These are phyloP conservation scores for Metschnikowia drakensbergensis DNA, from an alignment of 805 yeast genomes.

Conservation along the genomic window DNA sequence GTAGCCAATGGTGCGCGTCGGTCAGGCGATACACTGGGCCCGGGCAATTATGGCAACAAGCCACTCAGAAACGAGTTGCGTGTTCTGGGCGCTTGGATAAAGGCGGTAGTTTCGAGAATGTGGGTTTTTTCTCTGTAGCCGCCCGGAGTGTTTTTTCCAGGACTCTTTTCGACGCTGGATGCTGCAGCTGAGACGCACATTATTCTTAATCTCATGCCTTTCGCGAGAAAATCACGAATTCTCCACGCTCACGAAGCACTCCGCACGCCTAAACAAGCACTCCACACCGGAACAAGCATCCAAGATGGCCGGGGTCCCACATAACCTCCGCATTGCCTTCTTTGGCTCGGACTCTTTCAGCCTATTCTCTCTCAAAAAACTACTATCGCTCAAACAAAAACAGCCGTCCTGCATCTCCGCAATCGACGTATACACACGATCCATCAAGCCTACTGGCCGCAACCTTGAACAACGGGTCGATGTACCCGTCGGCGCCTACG, in stretches of 20 bases:
- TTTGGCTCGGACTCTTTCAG: slow-evolving; percentile 80
- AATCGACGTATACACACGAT: slow-evolving; percentile 61
- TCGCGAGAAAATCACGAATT: not conserved
- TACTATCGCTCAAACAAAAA: slow-evolving; percentile 22
- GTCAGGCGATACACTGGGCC: no score
- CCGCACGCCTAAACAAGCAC: not conserved
- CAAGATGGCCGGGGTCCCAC: not conserved
- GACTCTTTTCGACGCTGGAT: not conserved
- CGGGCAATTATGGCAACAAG: no score
- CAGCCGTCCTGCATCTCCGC: slow-evolving; percentile 22
- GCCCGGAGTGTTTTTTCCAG: not conserved
- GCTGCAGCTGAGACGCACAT: not conserved
- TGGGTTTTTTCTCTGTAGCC: not conserved
- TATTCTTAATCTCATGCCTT: not conserved
- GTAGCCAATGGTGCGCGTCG: no score
- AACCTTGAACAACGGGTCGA: slow-evolving; percentile 44
- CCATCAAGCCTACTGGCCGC: slow-evolving; percentile 64
- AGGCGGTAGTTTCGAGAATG: no score
- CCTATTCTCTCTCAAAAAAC: slow-evolving; percentile 45
- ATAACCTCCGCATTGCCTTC: slow-evolving; percentile 45
- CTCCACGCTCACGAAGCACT: not conserved
- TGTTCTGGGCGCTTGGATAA: no score
- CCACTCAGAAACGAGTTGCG: no score
- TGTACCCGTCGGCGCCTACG: slow-evolving; percentile 50
- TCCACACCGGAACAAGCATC: not conserved